Base-by-base conservation (phyloP, 768 basidiomycete species). In the Boletus rufocinnamomeus region DNA sequence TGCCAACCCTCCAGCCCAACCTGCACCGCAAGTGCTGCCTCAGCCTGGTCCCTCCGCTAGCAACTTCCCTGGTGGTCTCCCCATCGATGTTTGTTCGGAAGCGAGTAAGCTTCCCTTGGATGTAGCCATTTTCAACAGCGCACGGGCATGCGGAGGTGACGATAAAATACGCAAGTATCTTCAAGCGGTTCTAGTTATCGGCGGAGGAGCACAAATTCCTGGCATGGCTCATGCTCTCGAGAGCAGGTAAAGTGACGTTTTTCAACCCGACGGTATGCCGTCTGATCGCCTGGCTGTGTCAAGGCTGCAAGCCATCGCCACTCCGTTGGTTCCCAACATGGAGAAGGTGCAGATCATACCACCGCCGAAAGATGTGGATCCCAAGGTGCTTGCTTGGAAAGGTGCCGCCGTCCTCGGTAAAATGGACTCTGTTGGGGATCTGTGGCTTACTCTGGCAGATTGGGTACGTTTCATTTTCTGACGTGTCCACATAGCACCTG, bases 341-440 rank as follows among this genome's bases (percentile, higher is more conserved):
- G 88, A 91, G 68, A 91, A 89, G 65, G 89, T 96, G 8, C 86
- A 89, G 63, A 91, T 97, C 58, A 90, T 98, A 47, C 92, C 94
- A n/a, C 89, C 94, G 2, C 95, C 95, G 1, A 90, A 95, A 70
- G 93, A 94, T 59, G 84, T 98, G 45, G 95, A 98, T 73, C 93
- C 93, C 6, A 83, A 86, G 27, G 86, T 93, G 38, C 82, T 98
- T 34, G 87, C 86, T 17, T 99, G 97, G 97, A 98, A 98, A 72
- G 97, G 97, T 11, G 93, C 89, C 7, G 84, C 89, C 9, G 93
- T 95, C 14, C 83, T 98, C 43, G 91, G 88, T 28, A 92, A 93
- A 74, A 89, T 98, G 84, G 97, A 99, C 52, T 85, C 87, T 3
- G 85, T 90, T 46, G 81, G 84, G 32, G 97, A 99, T 63, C 75